A percentile compares a stretch with the other conserved stretches of the same genome.
Conservation (phyloP, 164 flowering plant genomes). For the Piper longum region DNA sequence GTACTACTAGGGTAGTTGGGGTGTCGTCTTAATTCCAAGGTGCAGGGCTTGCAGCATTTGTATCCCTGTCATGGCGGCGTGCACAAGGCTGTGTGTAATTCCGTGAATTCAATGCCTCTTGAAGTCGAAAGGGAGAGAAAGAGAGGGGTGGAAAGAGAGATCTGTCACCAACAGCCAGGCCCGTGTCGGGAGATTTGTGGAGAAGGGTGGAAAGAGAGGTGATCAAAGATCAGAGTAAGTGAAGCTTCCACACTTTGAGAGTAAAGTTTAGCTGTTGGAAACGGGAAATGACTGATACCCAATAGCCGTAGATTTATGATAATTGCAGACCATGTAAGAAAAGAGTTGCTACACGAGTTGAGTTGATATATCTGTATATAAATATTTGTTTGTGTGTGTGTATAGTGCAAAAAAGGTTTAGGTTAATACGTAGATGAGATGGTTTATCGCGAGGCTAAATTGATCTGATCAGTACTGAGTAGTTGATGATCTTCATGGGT, state of each 20-base stretch:
- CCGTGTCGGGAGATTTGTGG: neutral
- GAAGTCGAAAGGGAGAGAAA: neutral
- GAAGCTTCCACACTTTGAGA: neutral
- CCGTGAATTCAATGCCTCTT: constrained; percentile 36
- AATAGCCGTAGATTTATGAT: neutral
- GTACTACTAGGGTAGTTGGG: neutral
- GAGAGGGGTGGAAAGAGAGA: neutral
- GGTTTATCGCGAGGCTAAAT: too few relatives aligned
- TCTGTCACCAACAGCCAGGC: neutral
- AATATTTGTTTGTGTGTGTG: too few relatives aligned
- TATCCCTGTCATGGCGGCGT: constrained; percentile 54
- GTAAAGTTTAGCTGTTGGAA: too few relatives aligned
- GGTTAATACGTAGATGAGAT: too few relatives aligned
- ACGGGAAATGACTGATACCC: too few relatives aligned
- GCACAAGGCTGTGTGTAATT: constrained; percentile 40
- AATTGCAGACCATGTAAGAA: too few relatives aligned
- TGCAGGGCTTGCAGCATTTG: constrained; percentile 20
- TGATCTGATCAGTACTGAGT: too few relatives aligned
- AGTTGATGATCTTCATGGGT: constrained; percentile 19
- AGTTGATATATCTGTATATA: too few relatives aligned
- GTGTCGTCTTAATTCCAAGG: constrained; percentile 23
- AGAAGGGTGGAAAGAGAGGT: neutral
- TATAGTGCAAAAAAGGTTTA: too few relatives aligned
- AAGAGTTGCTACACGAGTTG: neutral
- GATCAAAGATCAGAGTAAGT: too few relatives aligned